Base-by-base conservation (phyloP, 768 basidiomycete genomes). In the Rhizopogon salebrosus region DNA sequence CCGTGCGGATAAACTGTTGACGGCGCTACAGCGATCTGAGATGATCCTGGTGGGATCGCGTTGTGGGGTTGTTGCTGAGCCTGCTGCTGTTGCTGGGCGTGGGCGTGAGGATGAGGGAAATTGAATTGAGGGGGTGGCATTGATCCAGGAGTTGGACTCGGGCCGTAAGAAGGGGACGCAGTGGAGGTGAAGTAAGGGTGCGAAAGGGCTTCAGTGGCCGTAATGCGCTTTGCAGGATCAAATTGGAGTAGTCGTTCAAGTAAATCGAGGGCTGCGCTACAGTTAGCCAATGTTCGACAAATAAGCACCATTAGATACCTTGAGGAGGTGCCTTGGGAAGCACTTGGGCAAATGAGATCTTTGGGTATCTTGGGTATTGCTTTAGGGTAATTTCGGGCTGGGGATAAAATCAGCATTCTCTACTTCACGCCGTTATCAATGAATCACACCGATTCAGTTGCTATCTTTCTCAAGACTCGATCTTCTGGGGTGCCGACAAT, bases 401-500 rank as follows among this genome's bases (percentile, higher is more conserved):
- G 22, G 43, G 50, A 36, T 53, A 59, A 23, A n/a, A 26, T 59
- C 34, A 55, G 56, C 24, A 20, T 31, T 34, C 31, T 31, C 39
- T 49, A 57, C 34, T 54, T 38, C 24, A 38, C 45, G 14, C 13
- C 20, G 41, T 18, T 48, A 40, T 31, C 31, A 31, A 26, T 10
- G 16, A 22, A 43, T 55, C 89, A 48, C 62, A 95, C 95, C 48
- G 92, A 91, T 70, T 99, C 94, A 40, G 83, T 84, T 39, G 80
- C 79, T 69, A 98, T 95, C 70, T 97, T 92, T 57, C 87, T 80
- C 46, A 98, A 77, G 23, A 89, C 87, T 16, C 84, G 79, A 46
- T 98, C 92, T 53, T 89, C 85, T 2, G 97, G 97, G 0, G 95
- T 98, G 13, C 97, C 97, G 54, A 98, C 83, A 45, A 98, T 91